Conservation (phyloP, 352 stramenopile species). For the Pythium utonaiense region DNA sequence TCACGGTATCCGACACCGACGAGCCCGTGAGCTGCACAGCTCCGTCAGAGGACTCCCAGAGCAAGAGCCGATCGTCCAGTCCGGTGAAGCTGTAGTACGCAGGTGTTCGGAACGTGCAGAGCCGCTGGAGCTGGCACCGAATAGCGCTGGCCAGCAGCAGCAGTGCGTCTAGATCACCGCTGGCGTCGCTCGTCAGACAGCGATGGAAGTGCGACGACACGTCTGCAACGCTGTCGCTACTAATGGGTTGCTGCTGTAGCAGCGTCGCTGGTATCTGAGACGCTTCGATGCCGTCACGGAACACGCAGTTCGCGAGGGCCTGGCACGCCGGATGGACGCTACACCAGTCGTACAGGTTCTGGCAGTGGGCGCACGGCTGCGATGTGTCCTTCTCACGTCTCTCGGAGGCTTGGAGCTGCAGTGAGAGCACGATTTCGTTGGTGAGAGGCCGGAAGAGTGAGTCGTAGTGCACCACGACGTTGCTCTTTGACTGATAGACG, state of each 20-base stretch:
- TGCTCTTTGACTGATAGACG: conserved; percentile 33
- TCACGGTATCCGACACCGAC: conserved; percentile 16
- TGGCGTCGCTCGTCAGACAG: conserved; percentile 26
- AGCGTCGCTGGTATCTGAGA: conserved; percentile 19
- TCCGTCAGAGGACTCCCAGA: conserved; percentile 42
- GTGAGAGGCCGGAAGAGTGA: conserved; percentile 23
- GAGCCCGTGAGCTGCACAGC: conserved; percentile 1
- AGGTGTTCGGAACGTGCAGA: conserved; percentile 33
- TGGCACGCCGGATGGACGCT: conserved; percentile 34
- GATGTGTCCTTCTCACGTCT: conserved; percentile 40
- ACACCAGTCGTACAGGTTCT: conserved; percentile 50
- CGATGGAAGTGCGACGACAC: conserved; percentile 31
- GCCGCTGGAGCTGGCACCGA: conserved; percentile 46
- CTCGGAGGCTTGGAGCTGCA: conserved; percentile 33
- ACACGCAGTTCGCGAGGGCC: conserved; percentile 33
- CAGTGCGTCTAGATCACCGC: conserved; percentile 29
- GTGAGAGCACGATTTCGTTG: conserved; percentile 39
- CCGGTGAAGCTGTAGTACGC: conserved; percentile 20
- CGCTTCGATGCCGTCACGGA: conserved; percentile 29
- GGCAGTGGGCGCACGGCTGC: conserved; percentile 48
- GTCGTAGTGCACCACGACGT: conserved; percentile 47
- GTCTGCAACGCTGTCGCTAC: conserved; percentile 21
- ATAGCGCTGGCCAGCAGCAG: conserved; percentile 47
- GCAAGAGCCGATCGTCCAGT: conserved; percentile 33
- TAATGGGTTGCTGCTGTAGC: conserved; percentile 15